Evolutionary conservation across 2,329 filamentous ascomycete genomes (phyloP), one percentile per base, ranked within the genome.

Genomic region (Xylariaceae sp.): DNA sequence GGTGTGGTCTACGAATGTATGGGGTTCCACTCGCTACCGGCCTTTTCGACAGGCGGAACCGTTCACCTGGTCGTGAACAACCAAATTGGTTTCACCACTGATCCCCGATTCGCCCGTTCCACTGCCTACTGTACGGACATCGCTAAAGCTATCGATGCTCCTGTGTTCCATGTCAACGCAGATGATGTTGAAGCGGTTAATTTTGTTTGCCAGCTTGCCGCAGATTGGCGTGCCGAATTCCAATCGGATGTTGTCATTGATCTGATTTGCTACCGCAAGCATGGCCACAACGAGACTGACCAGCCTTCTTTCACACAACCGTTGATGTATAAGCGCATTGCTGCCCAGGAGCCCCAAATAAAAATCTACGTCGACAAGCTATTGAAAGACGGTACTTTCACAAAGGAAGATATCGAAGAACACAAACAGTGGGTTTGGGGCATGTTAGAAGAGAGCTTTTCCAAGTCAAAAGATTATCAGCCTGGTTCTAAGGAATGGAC

Each of bases 341-440:
- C 85, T 63, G 80, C 86, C 56, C 90, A 97, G 72, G 81, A 87
- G 61, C 84, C 87, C 43, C 89, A 94, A 70, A 85, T 99, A 55
- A 87, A 95, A 69, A 89, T 89, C 67, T 99, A 99, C 71, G 83
- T 94, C 63, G 83, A 95, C 68, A 89, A 96, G 79, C 85, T 99
- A 50, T 79, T 96, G 41, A 80, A 90, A 59, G 92, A 96, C 68
- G 90, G 92, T 65, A 95, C 89, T 50, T 99, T 99, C 76, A 96
- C 89, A 63, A 92, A 96, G 77, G 92, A 94, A 67, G 94, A 99
- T 70, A 87, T 99, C 56, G 92, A 99, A 55, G 94, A 99, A 80
- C 94, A 99, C 81, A 96, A 95, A 81, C 89, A 95, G 72, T 99
- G 94, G 94, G 94, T 97, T 56, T 99, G 92, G 94, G 89, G 89